Base-by-base conservation (phyloP, 2,329 filamentous ascomycete genomes). In the Fusarium palustre region DNA sequence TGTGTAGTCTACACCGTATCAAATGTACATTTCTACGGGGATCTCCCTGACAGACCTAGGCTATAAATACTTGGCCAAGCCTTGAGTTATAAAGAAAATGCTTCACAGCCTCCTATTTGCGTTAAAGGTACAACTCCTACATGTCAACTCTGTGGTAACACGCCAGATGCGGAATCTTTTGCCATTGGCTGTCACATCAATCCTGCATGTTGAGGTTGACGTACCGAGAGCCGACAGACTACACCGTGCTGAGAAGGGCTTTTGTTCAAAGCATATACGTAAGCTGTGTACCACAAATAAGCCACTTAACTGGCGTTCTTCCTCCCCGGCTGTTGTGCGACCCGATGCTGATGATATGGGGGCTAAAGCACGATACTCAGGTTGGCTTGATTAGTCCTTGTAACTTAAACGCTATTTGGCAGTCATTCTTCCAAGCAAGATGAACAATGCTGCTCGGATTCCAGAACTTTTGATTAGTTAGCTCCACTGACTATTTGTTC, bases 401-500 rank as follows among this genome's bases (percentile, higher is more conserved):
- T 22, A 22, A 39, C n/a, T 38, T 8, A 7, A 22, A 13, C n/a
- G 36, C 12, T 20, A 3, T 8, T 22, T 20, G 7, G 7, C n/a
- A 8, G 4, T 13, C 20, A 9, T 13, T 13, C 4, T 39, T 22
- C n/a, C n/a, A 3, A 39, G 5, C 13, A 12, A 3, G 13, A 39
- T 12, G 7, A 20, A 11, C 6, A 13, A 5, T 13, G 2, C n/a
- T 20, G 0, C n/a, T 39, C n/a, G 12, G 2, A 22, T 15, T 39
- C 12, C n/a, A 11, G n/a, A 11, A n/a, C 0, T 36, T n/a, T 6
- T 18, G 5, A n/a, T n/a, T 18, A n/a, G 5, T 15, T 8, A 34
- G 16, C 4, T 16, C 1, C 5, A 12, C 5, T 38, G 10, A n/a
- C 2, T 12, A 7, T 15, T 13, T 39, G 7, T 15, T 5, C 9